phyloP scores from a whole-genome alignment of 345 rosid genomes.

The Bruguiera sexangula region DNA sequence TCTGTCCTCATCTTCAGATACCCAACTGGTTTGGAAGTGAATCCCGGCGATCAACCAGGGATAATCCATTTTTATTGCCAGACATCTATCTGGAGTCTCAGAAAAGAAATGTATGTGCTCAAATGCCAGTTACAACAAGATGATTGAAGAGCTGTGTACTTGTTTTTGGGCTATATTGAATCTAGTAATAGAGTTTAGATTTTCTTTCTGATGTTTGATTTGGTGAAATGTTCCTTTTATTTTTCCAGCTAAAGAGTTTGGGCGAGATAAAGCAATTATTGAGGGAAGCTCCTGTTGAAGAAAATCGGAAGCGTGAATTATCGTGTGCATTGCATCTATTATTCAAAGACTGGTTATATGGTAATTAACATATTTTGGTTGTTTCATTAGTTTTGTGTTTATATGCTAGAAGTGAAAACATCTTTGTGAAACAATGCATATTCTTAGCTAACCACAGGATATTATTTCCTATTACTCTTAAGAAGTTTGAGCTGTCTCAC shows the following conservation, averaged over 20 bases:
- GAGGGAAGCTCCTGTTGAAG: constrained; percentile 80
- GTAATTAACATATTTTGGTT: constrained; percentile 34
- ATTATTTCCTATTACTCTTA: background rate
- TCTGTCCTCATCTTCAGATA: constrained; percentile 48
- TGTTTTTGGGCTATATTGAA: background rate
- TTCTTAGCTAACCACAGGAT: background rate
- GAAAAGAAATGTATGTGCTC: constrained; percentile 66
- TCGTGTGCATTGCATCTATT: constrained; percentile 82
- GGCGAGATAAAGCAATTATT: constrained; percentile 69
- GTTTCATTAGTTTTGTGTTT: background rate
- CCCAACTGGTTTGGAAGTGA: constrained; percentile 89
- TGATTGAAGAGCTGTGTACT: constrained; percentile 4
- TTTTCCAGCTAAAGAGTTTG: constrained; percentile 64
- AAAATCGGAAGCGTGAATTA: constrained; percentile 77
- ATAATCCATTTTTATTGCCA: constrained; percentile 84
- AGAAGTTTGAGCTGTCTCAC: background rate
- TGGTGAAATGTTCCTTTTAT: background rate
- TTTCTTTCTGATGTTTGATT: constrained; percentile 1
- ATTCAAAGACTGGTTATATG: constrained; percentile 97
- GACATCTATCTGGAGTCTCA: constrained; percentile 65
- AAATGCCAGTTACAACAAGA: constrained; percentile 10
- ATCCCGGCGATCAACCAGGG: constrained; percentile 63
- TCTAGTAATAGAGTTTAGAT: constrained; percentile 11
- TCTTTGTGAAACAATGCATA: background rate
- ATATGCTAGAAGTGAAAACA: background rate